Evolutionary conservation across 2,329 filamentous ascomycete genomes (phyloP), one percentile per base, ranked within the genome.

Genomic region (Falciphora oryzae): DNA sequence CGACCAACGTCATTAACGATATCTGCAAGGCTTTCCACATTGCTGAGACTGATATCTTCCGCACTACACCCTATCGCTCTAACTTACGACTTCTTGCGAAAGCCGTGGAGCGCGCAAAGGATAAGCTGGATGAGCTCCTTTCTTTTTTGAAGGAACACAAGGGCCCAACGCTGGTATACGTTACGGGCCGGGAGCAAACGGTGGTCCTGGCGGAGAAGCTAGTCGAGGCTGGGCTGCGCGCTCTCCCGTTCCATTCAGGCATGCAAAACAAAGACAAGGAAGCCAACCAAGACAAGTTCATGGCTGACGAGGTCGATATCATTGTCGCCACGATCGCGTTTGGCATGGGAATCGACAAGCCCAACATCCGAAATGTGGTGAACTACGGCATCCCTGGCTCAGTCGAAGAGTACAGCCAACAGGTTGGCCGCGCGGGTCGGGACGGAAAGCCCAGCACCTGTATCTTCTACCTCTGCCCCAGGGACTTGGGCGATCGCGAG

Each of bases 11-110:
- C 18, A 85, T 93, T 31, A 80, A 86, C 22, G 93, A 98, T 75
- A 90, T 98, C 62, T 86, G 97, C 63, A 82, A 78, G 13, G 90
- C 89, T 1, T 83, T 98, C 16, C 85, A 86, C 0, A 78, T 97
- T 13, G 83, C 91, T 66, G 74, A 81, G n/a, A 75, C 77, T 2
- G 78, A 85, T 69, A 84, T 84, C 60, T 98, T 96, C 72, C 88
- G 89, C 57, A 96, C 94, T 81, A 91, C 91, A 3, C 93, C 93
- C 1, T 87, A 89, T 67, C 85, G 94, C 0, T 87, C 89, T 8
- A 98, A 97, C 70, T 82, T 98, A 8, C 93, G 97, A 75, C 90
- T 96, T 65, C 58, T 60, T 1, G 58, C 58, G 27, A 60, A n/a
- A 13, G 4, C 22, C 13, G 58, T 60, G 4, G 10, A 27, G 14